phyloP scores from a whole-genome alignment of 2,329 filamentous ascomycete genomes.

The Penicillium decumbens region DNA sequence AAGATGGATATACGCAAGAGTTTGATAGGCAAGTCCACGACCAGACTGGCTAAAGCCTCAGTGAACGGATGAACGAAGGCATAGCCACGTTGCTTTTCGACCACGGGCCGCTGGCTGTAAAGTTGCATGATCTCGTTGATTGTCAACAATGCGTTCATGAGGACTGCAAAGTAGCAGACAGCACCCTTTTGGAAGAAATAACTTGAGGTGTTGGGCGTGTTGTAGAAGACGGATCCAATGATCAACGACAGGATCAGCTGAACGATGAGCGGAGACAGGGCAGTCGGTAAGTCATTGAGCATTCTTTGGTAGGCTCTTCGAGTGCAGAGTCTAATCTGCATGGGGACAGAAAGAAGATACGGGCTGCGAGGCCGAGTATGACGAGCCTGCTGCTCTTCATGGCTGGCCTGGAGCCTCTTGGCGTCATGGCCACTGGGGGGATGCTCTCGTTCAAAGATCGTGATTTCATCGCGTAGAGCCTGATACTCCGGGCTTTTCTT shows the following conservation, averaged over 20 bases:
- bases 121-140: conserved; percentile 42
- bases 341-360: conserved; percentile 68
- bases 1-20: conserved; percentile 67
- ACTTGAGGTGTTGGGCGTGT: conserved; percentile 57
- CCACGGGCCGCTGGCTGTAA: conserved; percentile 21
- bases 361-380: conserved; percentile 51
- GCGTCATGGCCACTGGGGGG: conserved; percentile 31
- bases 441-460: conserved; percentile 31
- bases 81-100: conserved; percentile 29
- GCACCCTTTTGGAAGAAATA: conserved; percentile 74
- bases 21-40: conserved; percentile 63
- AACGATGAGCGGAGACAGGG: conserved; percentile 57
- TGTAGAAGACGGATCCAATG: conserved; percentile 74
- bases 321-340: conserved; percentile 74
- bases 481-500: conserved; percentile 28
- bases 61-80: conserved; percentile 30
- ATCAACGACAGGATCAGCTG: conserved; percentile 72
- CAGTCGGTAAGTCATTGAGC: conserved; percentile 67
- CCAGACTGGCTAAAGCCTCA: conserved; percentile 11
- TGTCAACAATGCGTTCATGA: conserved; percentile 72
- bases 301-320: conserved; percentile 72
- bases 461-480: conserved; percentile 30
- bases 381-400: conserved; percentile 36
- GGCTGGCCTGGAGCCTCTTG: conserved; percentile 30
- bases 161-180: conserved; percentile 76